A percentile compares a stretch with the other conserved stretches of the same genome.
These are phyloP conservation scores for Jacaranda mimosifolia DNA, from an alignment of 257 asterid species.

Conservation along the genomic window DNA sequence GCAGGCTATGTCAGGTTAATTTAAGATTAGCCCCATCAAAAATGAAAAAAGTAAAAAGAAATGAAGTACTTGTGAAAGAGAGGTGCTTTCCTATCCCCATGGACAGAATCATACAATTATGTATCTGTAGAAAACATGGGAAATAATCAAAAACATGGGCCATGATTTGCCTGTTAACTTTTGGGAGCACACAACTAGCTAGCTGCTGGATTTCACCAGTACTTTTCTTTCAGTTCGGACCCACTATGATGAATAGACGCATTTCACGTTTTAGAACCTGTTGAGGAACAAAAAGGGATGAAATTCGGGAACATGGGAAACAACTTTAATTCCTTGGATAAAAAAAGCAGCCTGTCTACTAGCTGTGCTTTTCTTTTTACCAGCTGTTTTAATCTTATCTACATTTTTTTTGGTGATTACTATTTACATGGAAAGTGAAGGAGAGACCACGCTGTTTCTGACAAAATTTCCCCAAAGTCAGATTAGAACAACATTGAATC, in stretches of 20 bases:
- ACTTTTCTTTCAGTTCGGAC: neutral
- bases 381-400: constrained; percentile 36
- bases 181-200: neutral
- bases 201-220: neutral
- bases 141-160: neutral
- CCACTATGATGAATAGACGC: neutral
- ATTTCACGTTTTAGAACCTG: constrained; percentile 8
- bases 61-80: neutral
- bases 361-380: neutral
- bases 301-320: constrained; percentile 21
- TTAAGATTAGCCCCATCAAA: constrained; percentile 19
- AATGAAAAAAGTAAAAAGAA: neutral
- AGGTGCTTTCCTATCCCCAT: constrained; percentile 19
- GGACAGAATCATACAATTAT: constrained; percentile 22
- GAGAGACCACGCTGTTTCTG: constrained; percentile 20
- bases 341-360: constrained; percentile 33
- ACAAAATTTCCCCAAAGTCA: constrained; percentile 18
- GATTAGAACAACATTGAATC: neutral
- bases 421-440: constrained; percentile 1
- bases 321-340: constrained; percentile 34
- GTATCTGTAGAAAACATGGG: neutral
- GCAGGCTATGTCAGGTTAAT: constrained; percentile 21
- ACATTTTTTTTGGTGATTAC: neutral
- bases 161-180: constrained; percentile 16
- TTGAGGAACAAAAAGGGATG: neutral